Base-by-base conservation (phyloP, 2,329 filamentous ascomycete species). In the Ophidiomyces ophidiicola region DNA sequence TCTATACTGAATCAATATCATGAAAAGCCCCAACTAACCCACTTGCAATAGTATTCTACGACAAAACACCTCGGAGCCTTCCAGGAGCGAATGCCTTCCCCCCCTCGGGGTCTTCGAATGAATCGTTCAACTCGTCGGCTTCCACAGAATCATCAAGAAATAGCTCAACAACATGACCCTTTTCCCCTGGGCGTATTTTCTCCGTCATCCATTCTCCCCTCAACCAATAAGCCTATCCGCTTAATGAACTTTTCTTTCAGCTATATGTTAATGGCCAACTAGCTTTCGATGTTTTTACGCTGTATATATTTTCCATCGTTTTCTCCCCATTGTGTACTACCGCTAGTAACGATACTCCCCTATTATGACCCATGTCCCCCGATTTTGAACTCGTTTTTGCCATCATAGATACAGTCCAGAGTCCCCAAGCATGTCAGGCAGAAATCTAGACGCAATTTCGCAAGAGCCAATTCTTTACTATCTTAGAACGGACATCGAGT, bases 51-150 rank as follows among this genome's bases (percentile, higher is more conserved):
- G 44, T 45, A 6, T 41, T 45, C 20, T 26, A 34, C 24, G 44
- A 37, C 19, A 43, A 41, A 32, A 18, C 29, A 17, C 44, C 43
- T 4, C 25, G 24, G 14, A 34, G 36, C 14, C 21, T 45, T 28
- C 43, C 43, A 3, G 43, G 35, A 23, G 36, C 19, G 15, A 45
- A 45, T 17, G 32, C 39, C 17, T 45, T 45, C 18, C 18, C 37
- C 6, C 29, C 18, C 6, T 6, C 30, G 17, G 37, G 26, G 19
- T 14, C 29, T 8, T 33, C 37, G 21, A 24, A 31, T 17, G 26
- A 21, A 17, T 18, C 33, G 18, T 26, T 24, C 2, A 17, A 19
- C 15, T n/a, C 14, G n/a, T 5, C 15, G 15, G 3, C 21, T 12
- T 32, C 33, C 5, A 18, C 19, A 20, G 4, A 15, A n/a, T n/a